Percentiles rank a stretch among this genome's conserved stretches.
These are phyloP conservation scores for Penicillium nucicola DNA, from an alignment of 495 filamentous ascomycete genomes.

Conservation along the genomic window DNA sequence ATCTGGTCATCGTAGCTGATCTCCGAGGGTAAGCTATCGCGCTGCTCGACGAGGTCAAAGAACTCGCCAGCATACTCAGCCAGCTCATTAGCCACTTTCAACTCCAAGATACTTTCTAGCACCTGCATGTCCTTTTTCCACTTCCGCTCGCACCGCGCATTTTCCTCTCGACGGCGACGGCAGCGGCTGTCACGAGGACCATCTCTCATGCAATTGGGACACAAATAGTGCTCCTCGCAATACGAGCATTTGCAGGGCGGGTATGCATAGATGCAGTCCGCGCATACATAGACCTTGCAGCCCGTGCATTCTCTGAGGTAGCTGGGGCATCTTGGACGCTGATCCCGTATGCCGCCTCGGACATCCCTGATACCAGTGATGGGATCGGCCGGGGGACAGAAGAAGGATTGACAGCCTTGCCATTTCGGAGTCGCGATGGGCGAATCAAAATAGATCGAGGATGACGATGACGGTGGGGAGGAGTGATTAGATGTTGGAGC, in stretches of 20 bases:
- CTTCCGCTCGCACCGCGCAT: constrained; percentile 37
- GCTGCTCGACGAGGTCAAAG: constrained; percentile 29
- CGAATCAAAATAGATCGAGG: constrained; percentile 30
- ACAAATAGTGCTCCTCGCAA: constrained; percentile 52
- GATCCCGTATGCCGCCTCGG: constrained; percentile 44
- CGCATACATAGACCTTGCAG: constrained; percentile 55
- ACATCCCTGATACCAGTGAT: constrained; percentile 1
- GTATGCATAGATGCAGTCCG: constrained; percentile 45
- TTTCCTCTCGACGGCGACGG: constrained; percentile 42
- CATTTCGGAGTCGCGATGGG: constrained; percentile 39
- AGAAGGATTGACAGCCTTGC: constrained; percentile 58
- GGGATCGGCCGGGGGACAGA: constrained; percentile 39
- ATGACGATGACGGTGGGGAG: constrained; percentile 37
- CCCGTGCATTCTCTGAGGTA: constrained; percentile 50
- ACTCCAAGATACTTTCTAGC: constrained; percentile 40
- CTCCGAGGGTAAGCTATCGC: neutral
- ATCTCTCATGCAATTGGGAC: constrained; percentile 49
- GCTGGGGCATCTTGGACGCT: constrained; percentile 47
- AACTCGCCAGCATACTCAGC: constrained; percentile 47
- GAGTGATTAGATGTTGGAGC: constrained; percentile 42
- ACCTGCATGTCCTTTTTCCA: constrained; percentile 45
- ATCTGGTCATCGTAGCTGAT: constrained; percentile 2
- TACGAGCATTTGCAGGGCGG: constrained; percentile 53
- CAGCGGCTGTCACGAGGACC: constrained; percentile 41
- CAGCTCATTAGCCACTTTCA: constrained; percentile 44